These are phyloP conservation scores for Curvularia verruculosa DNA, from an alignment of 2,329 filamentous ascomycete species.

Conservation along the genomic window DNA sequence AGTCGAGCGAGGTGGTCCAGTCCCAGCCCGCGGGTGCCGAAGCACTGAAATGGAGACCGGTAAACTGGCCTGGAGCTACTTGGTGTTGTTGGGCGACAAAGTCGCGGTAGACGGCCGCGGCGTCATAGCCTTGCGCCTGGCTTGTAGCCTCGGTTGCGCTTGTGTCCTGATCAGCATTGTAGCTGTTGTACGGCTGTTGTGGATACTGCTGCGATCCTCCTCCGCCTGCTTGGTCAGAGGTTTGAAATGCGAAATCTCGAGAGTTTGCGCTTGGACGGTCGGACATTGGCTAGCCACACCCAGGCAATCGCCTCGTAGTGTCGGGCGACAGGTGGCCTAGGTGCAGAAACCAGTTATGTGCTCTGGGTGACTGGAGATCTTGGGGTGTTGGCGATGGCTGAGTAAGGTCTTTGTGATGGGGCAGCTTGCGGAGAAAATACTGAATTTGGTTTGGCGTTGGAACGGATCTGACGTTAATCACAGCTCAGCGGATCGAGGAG, in stretches of 20 bases:
- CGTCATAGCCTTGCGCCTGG: slow-evolving; percentile 25
- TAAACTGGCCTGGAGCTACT: slow-evolving; percentile 25
- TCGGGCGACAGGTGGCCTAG: slow-evolving; percentile 13
- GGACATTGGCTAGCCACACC: slow-evolving; percentile 37
- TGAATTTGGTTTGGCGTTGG: slow-evolving; percentile 1
- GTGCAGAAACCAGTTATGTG: slow-evolving; percentile 2
- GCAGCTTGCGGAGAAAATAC: background rate
- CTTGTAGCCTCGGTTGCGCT: slow-evolving; percentile 27
- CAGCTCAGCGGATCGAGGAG: background rate
- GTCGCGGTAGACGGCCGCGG: slow-evolving; percentile 27
- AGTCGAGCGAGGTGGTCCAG: slow-evolving; percentile 47
- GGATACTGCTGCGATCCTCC: slow-evolving; percentile 26
- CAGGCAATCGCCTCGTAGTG: slow-evolving; percentile 20
- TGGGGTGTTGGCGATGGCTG: slow-evolving; percentile 12
- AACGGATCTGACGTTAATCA: background rate
- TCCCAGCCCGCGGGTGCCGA: slow-evolving; percentile 45
- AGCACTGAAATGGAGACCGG: slow-evolving; percentile 29
- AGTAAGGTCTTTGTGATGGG: slow-evolving; percentile 12
- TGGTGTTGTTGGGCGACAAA: slow-evolving; percentile 28
- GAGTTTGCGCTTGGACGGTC: slow-evolving; percentile 31
- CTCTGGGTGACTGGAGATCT: background rate
- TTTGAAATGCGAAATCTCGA: slow-evolving; percentile 42
- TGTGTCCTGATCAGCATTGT: slow-evolving; percentile 35
- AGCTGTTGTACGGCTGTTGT: slow-evolving; percentile 29
- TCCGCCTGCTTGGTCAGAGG: slow-evolving; percentile 42